These are phyloP conservation scores for Phytophthora melonis DNA, from an alignment of 352 stramenopile genomes.

Conservation along the genomic window DNA sequence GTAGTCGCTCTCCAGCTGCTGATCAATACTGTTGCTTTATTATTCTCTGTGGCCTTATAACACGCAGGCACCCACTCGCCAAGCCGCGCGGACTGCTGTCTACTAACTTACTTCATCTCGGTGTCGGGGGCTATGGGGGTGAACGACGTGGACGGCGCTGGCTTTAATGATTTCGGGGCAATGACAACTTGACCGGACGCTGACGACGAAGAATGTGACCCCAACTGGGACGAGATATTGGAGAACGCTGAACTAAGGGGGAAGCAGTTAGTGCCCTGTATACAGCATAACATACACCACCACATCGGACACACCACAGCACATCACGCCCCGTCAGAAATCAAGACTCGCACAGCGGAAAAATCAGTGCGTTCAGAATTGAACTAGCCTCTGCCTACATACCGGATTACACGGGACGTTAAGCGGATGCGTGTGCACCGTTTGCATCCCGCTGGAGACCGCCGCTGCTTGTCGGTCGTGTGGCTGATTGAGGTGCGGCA, in stretches of 20 bases:
- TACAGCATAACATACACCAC: not conserved
- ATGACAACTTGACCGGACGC: conserved; percentile 42
- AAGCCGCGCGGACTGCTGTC: conserved; percentile 13
- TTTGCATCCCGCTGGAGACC: conserved; percentile 32
- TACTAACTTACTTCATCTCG: conserved; percentile 43
- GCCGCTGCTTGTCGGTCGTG: conserved; percentile 30
- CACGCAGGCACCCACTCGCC: conserved; percentile 11
- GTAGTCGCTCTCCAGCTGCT: conserved; percentile 11
- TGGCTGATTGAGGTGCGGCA: conserved; percentile 27
- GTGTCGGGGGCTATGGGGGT: conserved; percentile 38
- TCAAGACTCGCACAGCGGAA: conserved; percentile 13
- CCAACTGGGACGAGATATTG: conserved; percentile 38
- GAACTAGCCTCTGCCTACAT: conserved; percentile 24
- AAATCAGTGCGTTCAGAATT: conserved; percentile 31
- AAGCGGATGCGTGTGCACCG: conserved; percentile 48
- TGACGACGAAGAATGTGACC: conserved; percentile 30
- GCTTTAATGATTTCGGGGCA: conserved; percentile 44
- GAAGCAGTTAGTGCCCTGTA: conserved; percentile 53
- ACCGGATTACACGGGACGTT: conserved; percentile 48
- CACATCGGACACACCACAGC: conserved; percentile 2
- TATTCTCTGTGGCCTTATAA: conserved; percentile 31
- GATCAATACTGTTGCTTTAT: conserved; percentile 40
- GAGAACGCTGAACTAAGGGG: conserved; percentile 55
- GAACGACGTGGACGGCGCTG: conserved; percentile 20
- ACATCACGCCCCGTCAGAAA: conserved; percentile 23